A percentile compares a stretch with the other conserved stretches of the same genome.
phyloP scores from a whole-genome alignment of 495 filamentous ascomycete species.

The Xanthoparmelia taractica region DNA sequence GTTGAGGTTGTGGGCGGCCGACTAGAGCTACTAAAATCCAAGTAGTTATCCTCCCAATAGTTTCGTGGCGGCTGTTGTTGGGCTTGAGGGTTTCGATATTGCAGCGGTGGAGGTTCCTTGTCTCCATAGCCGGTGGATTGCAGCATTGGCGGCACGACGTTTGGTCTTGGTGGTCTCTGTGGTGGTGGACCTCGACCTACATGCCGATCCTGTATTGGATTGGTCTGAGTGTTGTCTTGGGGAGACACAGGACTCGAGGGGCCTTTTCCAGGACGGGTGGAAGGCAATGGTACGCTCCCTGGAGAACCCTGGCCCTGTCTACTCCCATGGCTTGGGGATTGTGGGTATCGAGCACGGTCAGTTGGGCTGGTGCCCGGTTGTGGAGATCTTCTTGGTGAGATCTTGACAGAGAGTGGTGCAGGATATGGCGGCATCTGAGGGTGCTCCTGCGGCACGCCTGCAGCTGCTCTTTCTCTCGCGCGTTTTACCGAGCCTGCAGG shows the following conservation, averaged over 20 bases:
- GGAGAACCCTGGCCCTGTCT: conserved; percentile 1
- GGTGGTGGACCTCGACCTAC: conserved; percentile 51
- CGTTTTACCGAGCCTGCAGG: conserved; percentile 39
- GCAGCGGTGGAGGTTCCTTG: conserved; percentile 46
- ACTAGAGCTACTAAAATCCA: conserved; percentile 34
- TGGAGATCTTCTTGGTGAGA: conserved; percentile 11
- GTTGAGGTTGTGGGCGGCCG: conserved; percentile 31
- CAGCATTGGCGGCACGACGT: conserved; percentile 47
- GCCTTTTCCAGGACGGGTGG: conserved; percentile 29
- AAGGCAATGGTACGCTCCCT: not conserved
- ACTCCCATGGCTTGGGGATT: conserved; percentile 6
- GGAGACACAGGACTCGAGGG: conserved; percentile 32
- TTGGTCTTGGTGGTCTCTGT: conserved; percentile 60
- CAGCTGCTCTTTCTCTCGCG: conserved; percentile 47
- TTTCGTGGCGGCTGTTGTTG: conserved; percentile 25
- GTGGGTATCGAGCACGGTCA: conserved; percentile 5
- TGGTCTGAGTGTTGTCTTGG: conserved; percentile 30
- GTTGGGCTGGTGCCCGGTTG: conserved; percentile 9
- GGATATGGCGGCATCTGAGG: conserved; percentile 17
- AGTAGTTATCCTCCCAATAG: conserved; percentile 31
- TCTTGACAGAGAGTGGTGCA: conserved; percentile 30
- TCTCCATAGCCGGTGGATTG: conserved; percentile 39
- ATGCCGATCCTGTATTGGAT: conserved; percentile 37
- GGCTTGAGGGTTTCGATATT: conserved; percentile 38
- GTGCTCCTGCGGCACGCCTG: conserved; percentile 38